phyloP scores from a whole-genome alignment of 129 eudicot genomes.

The Solidago caesia region DNA sequence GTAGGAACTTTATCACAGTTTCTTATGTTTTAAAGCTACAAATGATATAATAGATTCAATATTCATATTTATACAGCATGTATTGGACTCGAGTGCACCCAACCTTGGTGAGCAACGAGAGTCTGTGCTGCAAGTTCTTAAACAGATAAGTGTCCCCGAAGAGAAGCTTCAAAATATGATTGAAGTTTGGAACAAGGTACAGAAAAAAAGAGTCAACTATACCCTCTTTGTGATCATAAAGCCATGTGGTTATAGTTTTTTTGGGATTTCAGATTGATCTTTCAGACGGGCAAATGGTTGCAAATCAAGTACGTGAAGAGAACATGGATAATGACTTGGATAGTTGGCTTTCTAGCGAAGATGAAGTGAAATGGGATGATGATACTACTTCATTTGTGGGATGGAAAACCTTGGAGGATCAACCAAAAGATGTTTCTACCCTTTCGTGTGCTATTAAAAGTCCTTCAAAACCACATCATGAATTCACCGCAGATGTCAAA shows the following conservation, averaged over 20 bases:
- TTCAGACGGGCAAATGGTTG: constrained; percentile 28
- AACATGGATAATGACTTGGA: constrained; percentile 45
- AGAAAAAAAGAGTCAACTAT: neutral
- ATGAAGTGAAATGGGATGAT: constrained; percentile 52
- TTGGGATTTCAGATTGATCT: constrained; percentile 60
- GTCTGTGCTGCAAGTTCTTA: constrained; percentile 83
- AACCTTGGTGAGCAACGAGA: constrained; percentile 73
- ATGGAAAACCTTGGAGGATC: constrained; percentile 31
- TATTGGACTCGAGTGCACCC: constrained; percentile 88
- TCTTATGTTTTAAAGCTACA: neutral
- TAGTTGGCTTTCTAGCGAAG: constrained; percentile 52
- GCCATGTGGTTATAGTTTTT: neutral
- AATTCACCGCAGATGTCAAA: constrained; percentile 51
- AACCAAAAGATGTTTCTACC: constrained; percentile 26
- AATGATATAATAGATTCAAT: neutral
- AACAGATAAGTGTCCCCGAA: constrained; percentile 67
- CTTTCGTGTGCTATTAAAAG: neutral
- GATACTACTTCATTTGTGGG: constrained; percentile 41
- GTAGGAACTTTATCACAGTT: constrained; percentile 39
- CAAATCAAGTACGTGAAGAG: constrained; percentile 35
- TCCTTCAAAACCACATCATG: constrained; percentile 19
- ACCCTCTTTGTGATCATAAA: neutral
- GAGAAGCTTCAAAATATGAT: constrained; percentile 84
- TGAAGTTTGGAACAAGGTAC: constrained; percentile 98
- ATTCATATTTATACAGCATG: constrained; percentile 67